phyloP scores from a whole-genome alignment of 2,329 filamentous ascomycete genomes.

The Uncinocarpus reesii region DNA sequence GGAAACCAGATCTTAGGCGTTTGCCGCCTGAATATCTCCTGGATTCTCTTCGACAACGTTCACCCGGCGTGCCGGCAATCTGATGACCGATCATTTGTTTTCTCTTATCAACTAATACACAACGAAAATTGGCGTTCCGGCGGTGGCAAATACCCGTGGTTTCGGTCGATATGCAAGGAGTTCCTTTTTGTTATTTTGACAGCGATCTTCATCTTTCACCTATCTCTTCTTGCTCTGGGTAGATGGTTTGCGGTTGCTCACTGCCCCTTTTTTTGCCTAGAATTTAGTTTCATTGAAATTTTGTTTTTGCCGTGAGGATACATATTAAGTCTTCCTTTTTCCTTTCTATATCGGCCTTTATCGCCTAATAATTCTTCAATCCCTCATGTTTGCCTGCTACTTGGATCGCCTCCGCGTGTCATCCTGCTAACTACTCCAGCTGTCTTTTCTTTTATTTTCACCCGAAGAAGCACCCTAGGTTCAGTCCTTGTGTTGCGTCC shows the following conservation, averaged over 20 bases:
- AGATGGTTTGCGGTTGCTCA: not conserved
- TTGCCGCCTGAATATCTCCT: conserved; percentile 40
- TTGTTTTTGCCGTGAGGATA: not conserved
- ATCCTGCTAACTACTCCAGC: not conserved
- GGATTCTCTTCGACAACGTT: conserved; percentile 30
- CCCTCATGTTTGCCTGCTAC: not conserved
- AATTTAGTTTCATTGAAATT: not conserved
- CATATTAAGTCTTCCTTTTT: conserved; percentile 2
- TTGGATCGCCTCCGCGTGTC: not conserved
- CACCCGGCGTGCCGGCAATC: conserved; percentile 29
- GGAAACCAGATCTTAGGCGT: conserved; percentile 37
- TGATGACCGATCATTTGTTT: conserved; percentile 16
- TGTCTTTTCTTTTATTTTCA: not conserved
- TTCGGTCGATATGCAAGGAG: conserved; percentile 6
- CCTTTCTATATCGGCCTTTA: too few species aligned
- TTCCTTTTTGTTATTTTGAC: not conserved
- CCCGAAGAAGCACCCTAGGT: too few species aligned
- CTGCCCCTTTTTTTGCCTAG: conserved; percentile 3
- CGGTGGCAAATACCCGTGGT: conserved; percentile 11
- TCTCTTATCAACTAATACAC: conserved; percentile 10
- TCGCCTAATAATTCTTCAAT: conserved; percentile 1
- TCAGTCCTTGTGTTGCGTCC: too few species aligned
- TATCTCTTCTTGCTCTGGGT: not conserved
- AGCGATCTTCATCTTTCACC: not conserved
- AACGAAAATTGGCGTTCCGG: conserved; percentile 11